Evolutionary conservation across 2,329 filamentous ascomycete genomes (phyloP), one percentile per base, ranked within the genome.

Genomic region (Penicillium sp.): DNA sequence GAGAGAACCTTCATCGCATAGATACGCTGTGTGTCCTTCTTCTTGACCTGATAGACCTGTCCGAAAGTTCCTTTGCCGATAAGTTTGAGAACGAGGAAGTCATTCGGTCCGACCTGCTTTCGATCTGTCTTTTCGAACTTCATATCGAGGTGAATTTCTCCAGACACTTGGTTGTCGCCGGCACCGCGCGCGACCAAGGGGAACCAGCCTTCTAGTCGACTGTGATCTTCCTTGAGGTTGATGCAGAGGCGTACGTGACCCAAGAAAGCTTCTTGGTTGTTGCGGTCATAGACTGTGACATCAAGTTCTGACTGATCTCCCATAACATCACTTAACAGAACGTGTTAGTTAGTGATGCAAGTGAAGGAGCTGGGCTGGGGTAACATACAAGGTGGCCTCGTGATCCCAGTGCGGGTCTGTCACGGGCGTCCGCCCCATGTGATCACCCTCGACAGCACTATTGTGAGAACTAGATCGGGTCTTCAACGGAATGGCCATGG

Each of bases 1-100:
- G 94, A 97, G 33, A 99, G 81, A 1, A 99, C 93, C 77, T 99
- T 99, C 94, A 99, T 99, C 61, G 94, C 94, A 71, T 99, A 99
- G 60, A 99, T 97, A 44, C 94, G 88, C 68, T 88, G 87, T 0
- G 93, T 97, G 73, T 99, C 94, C 81, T 91, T 94, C 84, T 99
- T 99, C 68, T 91, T 89, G 7, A 99, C 94, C 74, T 99, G 94
- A 73, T 97, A 99, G 2, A 99, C 94, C 75, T 99, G 94, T 1
- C 94, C 94, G 73, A 99, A 99, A 0, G 94, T 99, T 54, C 94
- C 94, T 77, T 97, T 97, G 61, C 94, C 94, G 64, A 99, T 97
- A 56, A 99, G 85, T 74, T 96, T 94, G 61, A 99, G 79, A 52
- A 99, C 96, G 67, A 96, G 88, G 75, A 99, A 99, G 73, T 99